Evolutionary conservation across 768 basidiomycete species (phyloP).

Genomic region (Pisolithus microcarpus): DNA sequence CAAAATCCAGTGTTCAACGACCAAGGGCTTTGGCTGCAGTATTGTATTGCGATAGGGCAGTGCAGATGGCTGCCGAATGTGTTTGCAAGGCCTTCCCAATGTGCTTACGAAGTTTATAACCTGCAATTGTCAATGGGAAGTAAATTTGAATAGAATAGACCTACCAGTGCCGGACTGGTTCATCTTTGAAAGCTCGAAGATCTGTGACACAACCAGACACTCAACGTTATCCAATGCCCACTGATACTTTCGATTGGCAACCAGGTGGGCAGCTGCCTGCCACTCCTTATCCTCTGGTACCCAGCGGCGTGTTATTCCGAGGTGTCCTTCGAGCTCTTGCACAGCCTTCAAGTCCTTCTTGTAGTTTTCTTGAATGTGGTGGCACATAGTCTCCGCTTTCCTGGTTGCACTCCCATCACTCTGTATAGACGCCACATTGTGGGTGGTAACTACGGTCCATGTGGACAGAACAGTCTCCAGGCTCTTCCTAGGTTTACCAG

Average conservation of each 20-base stretch:
- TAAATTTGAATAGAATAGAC: neutral
- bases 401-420: neutral
- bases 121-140: neutral
- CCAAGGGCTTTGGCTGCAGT: neutral
- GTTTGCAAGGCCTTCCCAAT: neutral
- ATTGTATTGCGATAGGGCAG: conserved; percentile 6
- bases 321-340: conserved; percentile 5
- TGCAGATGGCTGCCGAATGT: conserved; percentile 7
- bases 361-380: conserved; percentile 8
- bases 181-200: conserved; percentile 8
- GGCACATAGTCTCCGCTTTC: conserved; percentile 4
- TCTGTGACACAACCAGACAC: conserved; percentile 7
- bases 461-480: too few relatives aligned
- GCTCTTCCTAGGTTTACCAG: too few relatives aligned
- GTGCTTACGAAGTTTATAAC: neutral
- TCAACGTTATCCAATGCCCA: conserved; percentile 11
- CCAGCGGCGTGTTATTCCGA: neutral
- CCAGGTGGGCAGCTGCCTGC: neutral
- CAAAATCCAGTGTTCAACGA: too few relatives aligned
- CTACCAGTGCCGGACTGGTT: conserved; percentile 9
- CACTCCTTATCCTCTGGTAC: conserved; percentile 1
- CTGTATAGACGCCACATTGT: too few relatives aligned
- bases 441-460: too few relatives aligned
- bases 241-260: conserved; percentile 5
- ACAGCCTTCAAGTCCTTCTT: neutral